phyloP scores from a whole-genome alignment of 257 asterid genomes.

The Ophiorrhiza pumila region DNA sequence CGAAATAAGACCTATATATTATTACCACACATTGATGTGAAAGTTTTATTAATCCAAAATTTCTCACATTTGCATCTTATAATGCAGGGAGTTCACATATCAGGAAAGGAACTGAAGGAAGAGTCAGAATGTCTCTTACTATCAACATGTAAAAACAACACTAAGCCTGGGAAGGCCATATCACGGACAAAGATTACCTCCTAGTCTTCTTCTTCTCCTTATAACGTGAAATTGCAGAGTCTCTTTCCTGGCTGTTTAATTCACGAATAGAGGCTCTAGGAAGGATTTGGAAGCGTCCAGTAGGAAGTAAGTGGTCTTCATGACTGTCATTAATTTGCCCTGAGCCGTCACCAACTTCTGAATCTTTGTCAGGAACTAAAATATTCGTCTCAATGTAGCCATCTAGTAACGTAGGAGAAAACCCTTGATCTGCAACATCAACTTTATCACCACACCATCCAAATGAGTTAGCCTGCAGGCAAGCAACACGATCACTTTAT shows the following conservation, averaged over 20 bases:
- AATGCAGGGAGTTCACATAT: not conserved
- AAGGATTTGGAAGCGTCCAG: slow-evolving; percentile 23
- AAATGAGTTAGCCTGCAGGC: slow-evolving; percentile 41
- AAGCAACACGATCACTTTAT: slow-evolving; percentile 17
- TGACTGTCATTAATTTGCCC: slow-evolving; percentile 34
- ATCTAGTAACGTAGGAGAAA: slow-evolving; percentile 37
- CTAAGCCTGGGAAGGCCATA: not conserved
- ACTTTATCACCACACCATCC: slow-evolving; percentile 38
- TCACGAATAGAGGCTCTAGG: slow-evolving; percentile 50
- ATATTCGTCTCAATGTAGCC: slow-evolving; percentile 45
- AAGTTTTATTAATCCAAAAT: not conserved
- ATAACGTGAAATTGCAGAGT: slow-evolving; percentile 75
- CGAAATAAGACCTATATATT: too few species aligned
- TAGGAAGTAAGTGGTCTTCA: slow-evolving; percentile 38
- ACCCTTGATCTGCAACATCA: slow-evolving; percentile 41
- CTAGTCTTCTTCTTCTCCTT: slow-evolving; percentile 88
- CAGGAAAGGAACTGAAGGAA: not conserved
- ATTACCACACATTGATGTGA: not conserved
- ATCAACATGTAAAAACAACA: not conserved
- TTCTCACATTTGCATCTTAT: too few species aligned
- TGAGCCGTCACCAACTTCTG: slow-evolving; percentile 41
- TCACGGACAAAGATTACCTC: slow-evolving; percentile 45
- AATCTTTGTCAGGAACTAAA: slow-evolving; percentile 64
- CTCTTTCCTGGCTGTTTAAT: slow-evolving; percentile 76
- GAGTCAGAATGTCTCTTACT: not conserved